Conservation (phyloP, 805 yeast species). For the Nakazawaea anatomiae region DNA sequence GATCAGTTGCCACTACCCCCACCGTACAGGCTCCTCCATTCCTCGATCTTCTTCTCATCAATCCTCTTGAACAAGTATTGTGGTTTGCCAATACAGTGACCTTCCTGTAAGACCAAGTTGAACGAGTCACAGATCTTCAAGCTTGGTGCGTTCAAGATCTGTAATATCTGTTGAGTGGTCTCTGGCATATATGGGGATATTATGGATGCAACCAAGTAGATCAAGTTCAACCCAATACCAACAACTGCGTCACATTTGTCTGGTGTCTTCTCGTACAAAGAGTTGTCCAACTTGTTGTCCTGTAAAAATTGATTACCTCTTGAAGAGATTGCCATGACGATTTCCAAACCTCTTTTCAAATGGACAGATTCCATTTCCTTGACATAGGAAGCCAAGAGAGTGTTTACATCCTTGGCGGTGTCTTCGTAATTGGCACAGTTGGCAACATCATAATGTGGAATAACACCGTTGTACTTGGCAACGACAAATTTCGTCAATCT, state of each 20-base stretch:
- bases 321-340: conserved; percentile 85
- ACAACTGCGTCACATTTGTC: conserved; percentile 87
- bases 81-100: conserved; percentile 87
- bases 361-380: conserved; percentile 72
- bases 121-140: conserved; percentile 74
- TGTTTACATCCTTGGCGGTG: conserved; percentile 53
- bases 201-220: conserved; percentile 79
- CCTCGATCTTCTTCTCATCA: conserved; percentile 80
- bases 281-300: conserved; percentile 91
- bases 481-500: conserved; percentile 84
- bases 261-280: conserved; percentile 68
- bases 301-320: conserved; percentile 95
- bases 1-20: conserved; percentile 38
- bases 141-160: conserved; percentile 79
- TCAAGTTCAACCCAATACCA: conserved; percentile 83
- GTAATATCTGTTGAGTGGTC: conserved; percentile 60
- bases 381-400: conserved; percentile 54
- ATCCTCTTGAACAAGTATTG: conserved; percentile 89
- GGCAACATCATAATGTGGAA: conserved; percentile 57
- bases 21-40: conserved; percentile 83
- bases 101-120: conserved; percentile 60
- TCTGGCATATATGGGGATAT: conserved; percentile 90
- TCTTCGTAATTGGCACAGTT: conserved; percentile 42
- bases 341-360: conserved; percentile 84
- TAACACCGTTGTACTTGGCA: conserved; percentile 88